Percentiles rank a stretch among this genome's conserved stretches.
Conservation (phyloP, 495 filamentous ascomycete species). For the Talaromyces stipitatus region DNA sequence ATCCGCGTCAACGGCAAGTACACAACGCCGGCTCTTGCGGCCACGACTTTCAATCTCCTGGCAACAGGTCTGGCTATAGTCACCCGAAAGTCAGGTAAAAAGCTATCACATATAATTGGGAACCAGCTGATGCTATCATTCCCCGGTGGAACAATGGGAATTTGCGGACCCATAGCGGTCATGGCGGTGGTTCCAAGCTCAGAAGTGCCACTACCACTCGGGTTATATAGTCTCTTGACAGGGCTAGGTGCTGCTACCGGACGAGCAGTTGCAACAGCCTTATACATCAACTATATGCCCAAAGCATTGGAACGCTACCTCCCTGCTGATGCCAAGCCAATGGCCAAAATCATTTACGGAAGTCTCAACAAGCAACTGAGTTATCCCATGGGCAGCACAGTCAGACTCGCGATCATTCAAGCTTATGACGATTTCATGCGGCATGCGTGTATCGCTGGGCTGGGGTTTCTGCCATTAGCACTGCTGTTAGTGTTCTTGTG, state of each 20-base stretch:
- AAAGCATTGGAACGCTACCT: slow-evolving; percentile 43
- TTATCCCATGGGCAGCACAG: slow-evolving; percentile 42
- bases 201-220: slow-evolving; percentile 58
- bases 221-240: slow-evolving; percentile 53
- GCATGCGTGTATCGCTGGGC: slow-evolving; percentile 45
- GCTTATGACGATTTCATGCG: slow-evolving; percentile 51
- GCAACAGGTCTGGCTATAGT: slow-evolving; percentile 52
- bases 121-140: slow-evolving; percentile 68
- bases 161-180: slow-evolving; percentile 58
- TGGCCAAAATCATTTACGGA: slow-evolving; percentile 45
- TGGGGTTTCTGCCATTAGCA: slow-evolving; percentile 38
- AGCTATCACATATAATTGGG: slow-evolving; percentile 62
- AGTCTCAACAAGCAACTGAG: slow-evolving; percentile 41
- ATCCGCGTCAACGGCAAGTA: slow-evolving; percentile 52
- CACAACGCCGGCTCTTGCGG: slow-evolving; percentile 45
- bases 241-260: slow-evolving; percentile 61
- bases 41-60: slow-evolving; percentile 52
- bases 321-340: slow-evolving; percentile 30
- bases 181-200: slow-evolving; percentile 60
- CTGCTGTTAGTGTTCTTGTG: slow-evolving; percentile 40
- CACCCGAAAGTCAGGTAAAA: slow-evolving; percentile 54
- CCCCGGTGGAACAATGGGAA: slow-evolving; percentile 48
- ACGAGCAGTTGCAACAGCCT: slow-evolving; percentile 49
- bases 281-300: slow-evolving; percentile 59
- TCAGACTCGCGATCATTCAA: slow-evolving; percentile 43